Conservation (phyloP, 2,329 filamentous ascomycete species). For the Diplodia sapinea region DNA sequence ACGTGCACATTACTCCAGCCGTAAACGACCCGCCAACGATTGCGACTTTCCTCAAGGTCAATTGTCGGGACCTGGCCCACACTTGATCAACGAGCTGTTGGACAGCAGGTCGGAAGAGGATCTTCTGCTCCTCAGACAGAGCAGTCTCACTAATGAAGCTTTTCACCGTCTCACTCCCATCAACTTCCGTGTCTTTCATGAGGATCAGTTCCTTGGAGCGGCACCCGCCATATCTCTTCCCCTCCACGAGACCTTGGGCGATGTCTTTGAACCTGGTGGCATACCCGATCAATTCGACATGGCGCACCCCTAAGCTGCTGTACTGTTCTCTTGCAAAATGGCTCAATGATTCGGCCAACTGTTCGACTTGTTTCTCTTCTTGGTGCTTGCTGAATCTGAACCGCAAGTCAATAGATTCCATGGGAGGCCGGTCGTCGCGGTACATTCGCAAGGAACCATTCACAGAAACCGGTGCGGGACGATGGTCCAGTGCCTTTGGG, state of each 20-base stretch:
- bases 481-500: not conserved
- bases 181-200: too few relatives aligned
- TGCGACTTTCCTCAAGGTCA: not conserved
- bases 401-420: conserved; percentile 32
- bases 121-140: not conserved
- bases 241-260: too few relatives aligned
- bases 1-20: not conserved
- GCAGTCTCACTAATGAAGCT: too few relatives aligned
- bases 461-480: not conserved
- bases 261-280: not conserved
- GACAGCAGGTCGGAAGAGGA: not conserved
- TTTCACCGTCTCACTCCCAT: too few relatives aligned
- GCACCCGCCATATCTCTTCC: too few relatives aligned
- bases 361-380: not conserved
- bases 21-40: not conserved
- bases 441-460: not conserved
- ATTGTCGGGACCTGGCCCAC: not conserved
- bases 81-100: not conserved
- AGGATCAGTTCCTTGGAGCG: too few relatives aligned
- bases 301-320: not conserved
- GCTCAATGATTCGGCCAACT: not conserved
- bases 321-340: not conserved
- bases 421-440: not conserved
- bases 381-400: conserved; percentile 31
- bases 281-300: not conserved